These are phyloP conservation scores for Saturnispora hagleri DNA, from an alignment of 805 yeast species.

Conservation along the genomic window DNA sequence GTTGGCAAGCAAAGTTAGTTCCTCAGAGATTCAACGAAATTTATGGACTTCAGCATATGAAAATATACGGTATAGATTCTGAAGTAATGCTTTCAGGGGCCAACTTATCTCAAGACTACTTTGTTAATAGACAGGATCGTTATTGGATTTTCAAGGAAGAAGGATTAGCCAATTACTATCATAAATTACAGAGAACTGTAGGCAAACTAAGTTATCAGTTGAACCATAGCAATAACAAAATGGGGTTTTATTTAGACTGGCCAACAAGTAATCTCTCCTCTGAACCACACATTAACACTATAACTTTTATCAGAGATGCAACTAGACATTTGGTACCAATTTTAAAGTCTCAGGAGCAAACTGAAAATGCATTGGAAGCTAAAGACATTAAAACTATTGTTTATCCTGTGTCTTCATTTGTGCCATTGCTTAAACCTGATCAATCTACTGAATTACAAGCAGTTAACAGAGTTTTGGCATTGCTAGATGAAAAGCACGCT, in stretches of 20 bases:
- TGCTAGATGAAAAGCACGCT: constrained; percentile 43
- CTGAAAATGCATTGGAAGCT: neutral
- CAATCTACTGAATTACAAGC: constrained; percentile 78
- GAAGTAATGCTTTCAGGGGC: constrained; percentile 88
- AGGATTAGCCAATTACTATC: constrained; percentile 62
- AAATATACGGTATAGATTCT: constrained; percentile 88
- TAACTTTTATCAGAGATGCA: constrained; percentile 46
- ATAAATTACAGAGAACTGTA: constrained; percentile 57
- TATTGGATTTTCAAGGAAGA: constrained; percentile 63
- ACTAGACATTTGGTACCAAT: constrained; percentile 50
- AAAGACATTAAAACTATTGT: constrained; percentile 47
- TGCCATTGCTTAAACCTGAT: constrained; percentile 64
- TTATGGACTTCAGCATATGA: constrained; percentile 94
- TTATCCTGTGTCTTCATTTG: constrained; percentile 85
- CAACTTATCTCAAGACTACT: constrained; percentile 82
- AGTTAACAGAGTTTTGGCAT: constrained; percentile 50
- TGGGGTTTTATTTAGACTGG: constrained; percentile 59
- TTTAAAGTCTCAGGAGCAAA: constrained; percentile 32
- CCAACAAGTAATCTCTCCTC: constrained; percentile 56
- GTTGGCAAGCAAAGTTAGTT: constrained; percentile 50
- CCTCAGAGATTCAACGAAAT: constrained; percentile 90
- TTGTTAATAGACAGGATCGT: constrained; percentile 90
- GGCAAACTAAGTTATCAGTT: constrained; percentile 65
- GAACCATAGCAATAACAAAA: constrained; percentile 30
- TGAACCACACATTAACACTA: constrained; percentile 53